Percentiles rank a stretch among this genome's conserved stretches.
phyloP scores from a whole-genome alignment of 495 filamentous ascomycete species.

The Echria macrotheca region DNA sequence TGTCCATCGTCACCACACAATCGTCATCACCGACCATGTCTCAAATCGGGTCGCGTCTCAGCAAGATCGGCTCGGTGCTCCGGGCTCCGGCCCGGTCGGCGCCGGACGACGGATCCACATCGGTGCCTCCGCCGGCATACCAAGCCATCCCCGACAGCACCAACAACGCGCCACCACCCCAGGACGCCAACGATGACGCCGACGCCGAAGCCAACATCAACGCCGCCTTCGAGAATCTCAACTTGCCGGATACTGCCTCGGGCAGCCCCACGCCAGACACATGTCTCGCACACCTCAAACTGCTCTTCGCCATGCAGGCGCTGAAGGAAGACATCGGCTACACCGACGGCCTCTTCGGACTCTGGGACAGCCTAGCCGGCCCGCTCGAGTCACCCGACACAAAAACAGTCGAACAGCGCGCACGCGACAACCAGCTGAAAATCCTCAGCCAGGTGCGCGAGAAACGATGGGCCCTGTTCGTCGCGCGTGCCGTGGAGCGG shows the following conservation, averaged over 20 bases:
- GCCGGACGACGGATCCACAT: too few species aligned
- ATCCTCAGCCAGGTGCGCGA: conserved; percentile 55
- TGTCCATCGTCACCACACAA: too few species aligned
- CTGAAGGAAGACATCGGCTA: conserved; percentile 62
- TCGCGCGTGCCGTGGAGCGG: conserved; percentile 65
- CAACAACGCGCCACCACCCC: too few species aligned
- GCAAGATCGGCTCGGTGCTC: too few species aligned
- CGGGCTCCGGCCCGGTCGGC: too few species aligned
- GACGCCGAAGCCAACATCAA: conserved; percentile 29
- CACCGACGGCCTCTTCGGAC: conserved; percentile 58
- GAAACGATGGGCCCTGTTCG: conserved; percentile 76
- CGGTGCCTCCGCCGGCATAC: too few species aligned
- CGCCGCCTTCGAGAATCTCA: conserved; percentile 38
- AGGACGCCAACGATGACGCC: too few species aligned
- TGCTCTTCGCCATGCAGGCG: conserved; percentile 63
- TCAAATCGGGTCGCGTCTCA: too few species aligned
- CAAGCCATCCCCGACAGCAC: too few species aligned
- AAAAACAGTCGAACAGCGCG: conserved; percentile 15
- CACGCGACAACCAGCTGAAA: conserved; percentile 24
- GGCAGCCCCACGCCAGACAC: conserved; percentile 30
- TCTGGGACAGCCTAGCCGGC: conserved; percentile 48
- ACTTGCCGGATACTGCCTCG: conserved; percentile 20
- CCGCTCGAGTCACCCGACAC: conserved; percentile 23
- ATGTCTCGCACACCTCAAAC: conserved; percentile 71
- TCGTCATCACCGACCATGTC: too few species aligned